Evolutionary conservation across 2,329 filamentous ascomycete species (phyloP), one percentile per base, ranked within the genome.

Genomic region (Botrytis byssoidea): DNA sequence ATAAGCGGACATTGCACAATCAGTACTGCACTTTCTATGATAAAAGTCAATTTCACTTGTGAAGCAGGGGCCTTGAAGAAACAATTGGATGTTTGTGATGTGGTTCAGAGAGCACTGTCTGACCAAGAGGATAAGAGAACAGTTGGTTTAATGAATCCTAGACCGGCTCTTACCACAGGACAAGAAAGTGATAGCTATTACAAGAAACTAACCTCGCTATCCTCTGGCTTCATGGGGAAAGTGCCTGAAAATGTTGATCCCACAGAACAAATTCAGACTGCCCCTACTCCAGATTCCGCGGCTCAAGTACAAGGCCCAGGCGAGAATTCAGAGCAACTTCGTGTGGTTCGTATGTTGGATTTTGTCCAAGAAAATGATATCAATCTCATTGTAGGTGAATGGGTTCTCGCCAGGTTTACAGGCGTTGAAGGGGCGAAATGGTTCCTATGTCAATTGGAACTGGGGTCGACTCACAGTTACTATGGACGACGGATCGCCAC

Each of bases 391-490:
- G 81, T 79, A 1, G 81, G 80, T n/a, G 80, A 81, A 75, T 82
- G 80, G 80, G 79, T 82, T 46, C 75, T 82, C 35, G 80, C 80
- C n/a, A 78, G 80, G 51, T 81, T 82, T 70, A 78, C 80, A 0
- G 77, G 80, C 1, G 77, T 77, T 16, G 76, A 78, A 10, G 78
- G 78, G 1, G 81, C 81, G 32, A 78, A 80, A 55, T 82, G 80
- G 81, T 81, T 82, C 75, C 78, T 81, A 40, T 82, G 80, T 73
- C 75, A 81, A 63, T 74, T 82, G 8, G 80, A 81, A 70, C 76
- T 81, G 12, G 80, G 81, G 6, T 76, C 77, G 1, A 77, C 77
- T 4, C 76, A 77, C 29, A 74, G 78, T 55, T 81, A 79, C 73
- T 81, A 82, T 68, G 80, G 79, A 75, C 72, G 65, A 57, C 55